Evolutionary conservation across 208 protist species (phyloP), one percentile per base, ranked within the genome.

Genomic region (Leishmania braziliensis): DNA sequence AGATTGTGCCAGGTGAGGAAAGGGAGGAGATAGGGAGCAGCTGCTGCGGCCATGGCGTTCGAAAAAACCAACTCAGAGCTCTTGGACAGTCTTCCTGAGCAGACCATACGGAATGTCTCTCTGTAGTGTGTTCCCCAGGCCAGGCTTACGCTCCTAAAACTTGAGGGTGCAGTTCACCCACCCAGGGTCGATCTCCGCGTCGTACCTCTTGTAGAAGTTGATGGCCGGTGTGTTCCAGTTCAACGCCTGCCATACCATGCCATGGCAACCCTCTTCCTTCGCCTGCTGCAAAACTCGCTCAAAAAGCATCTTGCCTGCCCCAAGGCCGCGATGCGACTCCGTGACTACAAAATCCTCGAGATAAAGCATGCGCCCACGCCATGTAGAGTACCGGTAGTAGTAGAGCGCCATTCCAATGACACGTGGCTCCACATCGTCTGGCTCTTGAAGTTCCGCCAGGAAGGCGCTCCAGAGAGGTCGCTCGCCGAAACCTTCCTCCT

Each of bases 221-320:
- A 90, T 69, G 8, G 89, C 89, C 10, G 80, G 77, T 70, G 84
- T 72, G 70, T 92, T 92, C 89, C 86, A 92, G 50, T 90, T 87
- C 36, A 92, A 83, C 48, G 80, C 89, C 77, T 92, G 89, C 89
- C 89, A 92, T 36, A 90, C 78, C 89, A 92, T 90, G 14, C 84
- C 85, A 62, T 86, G 83, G 71, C 81, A 86, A 62, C 79, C 82
- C 43, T 82, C 76, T n/a, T 90, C 85, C 80, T 90, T 88, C 26
- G 85, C 89, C 71, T 86, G 80, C 66, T 74, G 70, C 33, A 87
- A 16, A 29, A 92, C 86, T 48, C 84, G 78, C 23, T 92, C 84
- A 66, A 92, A 92, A 18, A 92, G 80, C 66, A 79, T 51, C 69
- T 82, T 76, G 6, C 89, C 89, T 4, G 84, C 78, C 8, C 89